Evolutionary conservation across 495 filamentous ascomycete species (phyloP).

Genomic region (Hypoxylon subgilvum): DNA sequence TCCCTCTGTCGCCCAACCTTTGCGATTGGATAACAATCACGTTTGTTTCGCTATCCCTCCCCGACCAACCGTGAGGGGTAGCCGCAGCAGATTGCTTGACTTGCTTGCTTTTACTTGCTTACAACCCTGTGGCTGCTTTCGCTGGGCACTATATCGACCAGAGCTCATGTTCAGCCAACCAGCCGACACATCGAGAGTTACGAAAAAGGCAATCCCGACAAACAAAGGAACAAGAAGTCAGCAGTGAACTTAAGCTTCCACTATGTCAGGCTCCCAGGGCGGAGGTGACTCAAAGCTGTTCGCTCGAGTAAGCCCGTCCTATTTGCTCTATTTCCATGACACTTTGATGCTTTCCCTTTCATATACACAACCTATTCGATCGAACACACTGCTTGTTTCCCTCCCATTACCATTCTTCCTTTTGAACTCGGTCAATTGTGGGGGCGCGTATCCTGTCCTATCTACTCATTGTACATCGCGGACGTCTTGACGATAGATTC

Average conservation of each 20-base stretch:
- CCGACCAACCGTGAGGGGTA: conserved; percentile 29
- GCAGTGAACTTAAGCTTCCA: conserved; percentile 39
- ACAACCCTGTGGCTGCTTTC: conserved; percentile 25
- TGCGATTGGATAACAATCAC: conserved; percentile 39
- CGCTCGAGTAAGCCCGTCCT: conserved; percentile 80
- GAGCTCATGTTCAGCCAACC: conserved; percentile 29
- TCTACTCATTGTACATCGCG: not conserved
- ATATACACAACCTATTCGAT: not conserved
- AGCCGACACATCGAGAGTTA: conserved; percentile 24
- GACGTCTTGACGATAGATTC: conserved; percentile 17
- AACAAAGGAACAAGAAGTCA: conserved; percentile 1
- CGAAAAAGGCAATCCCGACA: conserved; percentile 36
- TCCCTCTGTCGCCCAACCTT: conserved; percentile 32
- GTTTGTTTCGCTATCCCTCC: too few relatives aligned
- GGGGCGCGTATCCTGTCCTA: not conserved
- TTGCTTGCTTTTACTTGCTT: conserved; percentile 23
- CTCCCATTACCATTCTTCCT: not conserved
- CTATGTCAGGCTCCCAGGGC: conserved; percentile 71
- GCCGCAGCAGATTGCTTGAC: too few relatives aligned
- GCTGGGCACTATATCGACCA: conserved; percentile 23
- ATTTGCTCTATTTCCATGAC: conserved; percentile 23
- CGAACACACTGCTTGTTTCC: too few relatives aligned
- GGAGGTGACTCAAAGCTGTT: conserved; percentile 99
- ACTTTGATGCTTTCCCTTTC: not conserved
- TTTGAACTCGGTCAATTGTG: conserved; percentile 16